Evolutionary conservation across 257 asterid species (phyloP), one percentile per base, ranked within the genome.

Genomic region (Eucommia ulmoides): DNA sequence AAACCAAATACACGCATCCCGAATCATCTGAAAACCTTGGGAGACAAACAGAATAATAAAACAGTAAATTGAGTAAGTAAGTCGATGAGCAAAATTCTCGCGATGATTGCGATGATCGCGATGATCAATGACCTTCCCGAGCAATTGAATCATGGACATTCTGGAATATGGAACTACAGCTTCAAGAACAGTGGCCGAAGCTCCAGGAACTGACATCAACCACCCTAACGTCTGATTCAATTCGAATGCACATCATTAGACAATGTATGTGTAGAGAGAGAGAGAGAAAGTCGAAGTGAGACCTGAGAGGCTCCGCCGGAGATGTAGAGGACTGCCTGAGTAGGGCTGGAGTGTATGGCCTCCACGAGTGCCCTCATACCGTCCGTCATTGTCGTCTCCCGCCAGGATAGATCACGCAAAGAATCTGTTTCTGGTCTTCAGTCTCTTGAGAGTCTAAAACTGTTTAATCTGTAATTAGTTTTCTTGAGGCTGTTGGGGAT

Each of bases 271-370:
- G 20, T 16, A 9, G 14, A 16, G 15, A 29, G 26, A 1, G 24
- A 33, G 24, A 5, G 18, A 10, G 23, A 1, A 24, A 24, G 8
- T 23, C 10, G 15, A 10, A 15, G 18, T 19, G 2, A 33, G 33
- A 80, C 97, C 95, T 89, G 98, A 64, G 98, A 82, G 22, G 94
- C 93, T 21, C 96, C 98, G 55, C 98, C 98, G 66, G 93, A 73
- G 73, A 85, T 70, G 61, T 76, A 78, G 56, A 89, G 72, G 25
- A 89, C 93, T 48, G 88, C 84, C 55, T 78, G 88, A 54, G 88
- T 62, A 21, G 88, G 93, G 49, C 59, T 72, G 9, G 80, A 70
- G 73, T 89, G 93, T 54, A 85, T 77, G 53, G 86, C 78, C 58
- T 82, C 94, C 50, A 85, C 75, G 59, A 78, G 41, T 7, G 80